Conservation (phyloP, 2,329 filamentous ascomycete species). For the Aspergillus ochraceoroseus region DNA sequence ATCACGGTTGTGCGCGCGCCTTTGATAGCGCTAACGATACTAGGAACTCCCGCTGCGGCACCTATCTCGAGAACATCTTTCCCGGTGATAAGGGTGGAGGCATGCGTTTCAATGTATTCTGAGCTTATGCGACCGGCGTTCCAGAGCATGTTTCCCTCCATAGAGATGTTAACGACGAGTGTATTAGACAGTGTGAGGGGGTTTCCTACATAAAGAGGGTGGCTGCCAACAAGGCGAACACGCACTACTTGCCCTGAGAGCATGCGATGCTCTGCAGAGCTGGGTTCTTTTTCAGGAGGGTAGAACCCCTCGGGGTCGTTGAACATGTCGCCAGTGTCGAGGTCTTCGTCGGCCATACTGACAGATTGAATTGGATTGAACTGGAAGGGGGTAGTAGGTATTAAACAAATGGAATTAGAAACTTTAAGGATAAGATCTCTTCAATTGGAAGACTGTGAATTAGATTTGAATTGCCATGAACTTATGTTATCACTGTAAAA, state of each 20-base stretch:
- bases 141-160: conserved; percentile 78
- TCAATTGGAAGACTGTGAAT: background rate
- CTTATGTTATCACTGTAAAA: no score
- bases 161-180: conserved; percentile 11
- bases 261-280: conserved; percentile 66
- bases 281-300: conserved; percentile 69
- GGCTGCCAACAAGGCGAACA: conserved; percentile 77
- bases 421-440: no score
- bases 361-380: conserved; percentile 4
- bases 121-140: conserved; percentile 78
- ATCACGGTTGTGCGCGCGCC: conserved; percentile 67
- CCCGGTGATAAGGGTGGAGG: conserved; percentile 55
- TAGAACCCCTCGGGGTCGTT: conserved; percentile 77
- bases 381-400: no score
- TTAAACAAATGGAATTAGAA: no score
- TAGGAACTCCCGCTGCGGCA: conserved; percentile 79
- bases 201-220: conserved; percentile 68
- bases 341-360: conserved; percentile 28
- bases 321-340: conserved; percentile 58
- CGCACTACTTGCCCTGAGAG: conserved; percentile 60
- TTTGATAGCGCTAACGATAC: conserved; percentile 67
- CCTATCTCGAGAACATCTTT: conserved; percentile 82
- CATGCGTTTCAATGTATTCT: conserved; percentile 67
- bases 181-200: background rate
- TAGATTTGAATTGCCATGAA: no score